Base-by-base conservation (phyloP, 192 early-diverging fungal species). In the Funneliformis mosseae region DNA sequence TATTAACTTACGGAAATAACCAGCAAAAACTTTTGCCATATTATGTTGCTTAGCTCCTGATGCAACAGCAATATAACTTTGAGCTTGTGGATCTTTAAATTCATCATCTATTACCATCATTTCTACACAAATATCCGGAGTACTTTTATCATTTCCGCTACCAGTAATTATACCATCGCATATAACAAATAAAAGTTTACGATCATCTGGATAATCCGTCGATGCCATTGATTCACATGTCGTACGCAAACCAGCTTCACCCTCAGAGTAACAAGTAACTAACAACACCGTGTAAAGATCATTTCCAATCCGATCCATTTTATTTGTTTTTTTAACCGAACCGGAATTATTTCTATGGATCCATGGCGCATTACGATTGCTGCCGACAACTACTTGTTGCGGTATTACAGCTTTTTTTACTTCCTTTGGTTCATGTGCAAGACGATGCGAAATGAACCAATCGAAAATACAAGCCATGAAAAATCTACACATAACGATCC, bases 181-280 rank as follows among this genome's bases (percentile, higher is more conserved):
- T 55, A 55, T 21, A 55, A 55, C 16, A 18, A 55, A 55, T 21
- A 55, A 21, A 55, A 55, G 88, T 87, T 95, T 96, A 81, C 93
- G 93, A 33, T 90, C 90, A 80, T 94, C 91, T 64, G 94, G 93
- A 83, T 95, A 97, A 69, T 94, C 88, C n/a, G 93, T 91, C 16
- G 82, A 76, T 27, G 94, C 93, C 38, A 97, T 82, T 64, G 94
- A 96, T 78, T 95, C 93, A 79, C 95, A 89, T 1, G 96, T 96
- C 33, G 87, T 92, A 42, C 91, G 88, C 39, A 95, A 87, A 12
- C 92, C 92, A 3, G 86, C 88, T 25, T 92, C 89, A 76, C 91
- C 93, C 83, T 97, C 96, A 27, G 95, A 96, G 83, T 97, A 97
- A 79, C 92, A 93, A 10, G 94, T 93, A 55, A 97, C 93, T 66